Evolutionary conservation across 164 flowering plant species (phyloP).

Genomic region (Berberis thunbergii): DNA sequence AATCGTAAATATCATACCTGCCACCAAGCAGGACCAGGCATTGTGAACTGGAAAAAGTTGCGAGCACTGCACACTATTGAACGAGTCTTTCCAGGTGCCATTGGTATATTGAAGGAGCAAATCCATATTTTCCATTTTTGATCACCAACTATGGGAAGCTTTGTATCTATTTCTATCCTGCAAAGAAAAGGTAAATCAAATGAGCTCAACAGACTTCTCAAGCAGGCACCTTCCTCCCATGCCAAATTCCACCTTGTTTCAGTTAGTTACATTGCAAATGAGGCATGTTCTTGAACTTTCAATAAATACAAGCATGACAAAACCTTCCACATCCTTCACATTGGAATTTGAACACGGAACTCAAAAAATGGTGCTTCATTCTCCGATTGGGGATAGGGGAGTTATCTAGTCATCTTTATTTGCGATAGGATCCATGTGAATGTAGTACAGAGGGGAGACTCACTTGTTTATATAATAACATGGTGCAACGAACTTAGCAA

Average conservation of each 20-base stretch:
- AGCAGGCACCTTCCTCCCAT: too few relatives aligned
- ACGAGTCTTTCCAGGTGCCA: constrained; percentile 99
- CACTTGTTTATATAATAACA: constrained; percentile 84
- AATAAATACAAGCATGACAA: too few relatives aligned
- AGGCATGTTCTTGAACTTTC: too few relatives aligned
- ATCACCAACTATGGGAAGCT: constrained; percentile 82
- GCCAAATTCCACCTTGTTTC: too few relatives aligned
- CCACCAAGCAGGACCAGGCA: constrained; percentile 99
- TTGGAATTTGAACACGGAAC: too few relatives aligned
- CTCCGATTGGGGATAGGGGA: too few relatives aligned
- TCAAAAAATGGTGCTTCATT: too few relatives aligned
- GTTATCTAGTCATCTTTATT: too few relatives aligned
- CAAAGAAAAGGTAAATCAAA: background rate
- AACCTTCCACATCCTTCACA: too few relatives aligned
- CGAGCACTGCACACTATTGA: constrained; percentile 99
- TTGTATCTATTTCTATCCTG: constrained; percentile 90
- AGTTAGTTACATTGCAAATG: too few relatives aligned
- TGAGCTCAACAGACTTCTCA: too few relatives aligned
- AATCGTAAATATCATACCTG: constrained; percentile 41
- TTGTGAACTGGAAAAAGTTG: constrained; percentile 80
- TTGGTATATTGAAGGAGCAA: constrained; percentile 94
- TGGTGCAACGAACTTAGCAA: constrained; percentile 78
- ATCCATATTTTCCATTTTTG: constrained; percentile 97
- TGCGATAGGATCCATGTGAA: too few relatives aligned
- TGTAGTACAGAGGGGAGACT: constrained; percentile 9